Conservation (phyloP, 106 monocot genomes). For the Ottelia alismoides region DNA sequence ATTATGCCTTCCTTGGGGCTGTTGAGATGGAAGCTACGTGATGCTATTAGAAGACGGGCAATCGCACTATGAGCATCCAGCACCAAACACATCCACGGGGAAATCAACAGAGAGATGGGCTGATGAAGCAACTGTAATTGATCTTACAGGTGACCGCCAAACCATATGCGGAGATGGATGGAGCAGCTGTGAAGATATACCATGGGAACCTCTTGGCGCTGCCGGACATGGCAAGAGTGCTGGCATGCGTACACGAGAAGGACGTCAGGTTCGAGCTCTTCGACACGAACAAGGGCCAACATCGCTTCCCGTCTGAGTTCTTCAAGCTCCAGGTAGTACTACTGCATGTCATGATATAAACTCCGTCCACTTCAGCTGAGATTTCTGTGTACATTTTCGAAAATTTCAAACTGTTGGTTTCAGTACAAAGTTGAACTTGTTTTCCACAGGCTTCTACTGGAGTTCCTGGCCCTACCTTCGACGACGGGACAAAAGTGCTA, state of each 20-base stretch:
- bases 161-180: conserved; percentile 6
- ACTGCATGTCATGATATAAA: background rate
- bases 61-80: too few species aligned
- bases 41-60: too few species aligned
- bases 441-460: conserved; percentile 10
- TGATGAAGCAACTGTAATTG: too few species aligned
- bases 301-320: conserved; percentile 17
- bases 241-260: conserved; percentile 65
- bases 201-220: conserved; percentile 34
- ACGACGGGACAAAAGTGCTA: conserved; percentile 31
- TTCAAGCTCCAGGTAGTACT: conserved; percentile 43
- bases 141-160: too few species aligned
- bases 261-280: conserved; percentile 29
- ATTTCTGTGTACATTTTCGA: too few species aligned
- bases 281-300: conserved; percentile 25
- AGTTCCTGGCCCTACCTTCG: conserved; percentile 17
- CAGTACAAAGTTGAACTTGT: too few species aligned
- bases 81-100: too few species aligned
- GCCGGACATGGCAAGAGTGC: conserved; percentile 55
- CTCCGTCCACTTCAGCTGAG: too few species aligned
- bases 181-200: conserved; percentile 30
- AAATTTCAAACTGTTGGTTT: too few species aligned
- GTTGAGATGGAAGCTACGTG: too few species aligned
- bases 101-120: too few species aligned
- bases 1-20: too few species aligned